Conservation (phyloP, 768 basidiomycete genomes). For the Termitomyces sp. region DNA sequence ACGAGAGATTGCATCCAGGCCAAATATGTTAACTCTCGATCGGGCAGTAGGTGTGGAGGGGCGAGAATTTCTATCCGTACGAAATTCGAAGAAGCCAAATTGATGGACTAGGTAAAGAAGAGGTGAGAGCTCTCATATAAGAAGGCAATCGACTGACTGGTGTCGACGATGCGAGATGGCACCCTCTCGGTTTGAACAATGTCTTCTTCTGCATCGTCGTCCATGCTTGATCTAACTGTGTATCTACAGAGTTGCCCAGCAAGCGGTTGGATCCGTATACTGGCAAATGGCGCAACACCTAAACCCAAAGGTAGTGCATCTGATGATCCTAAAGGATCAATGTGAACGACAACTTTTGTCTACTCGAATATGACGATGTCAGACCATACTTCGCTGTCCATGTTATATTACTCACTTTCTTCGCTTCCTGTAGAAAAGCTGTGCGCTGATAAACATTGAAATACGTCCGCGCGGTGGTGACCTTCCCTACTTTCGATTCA, state of each 20-base stretch:
- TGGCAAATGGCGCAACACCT: constrained; percentile 64
- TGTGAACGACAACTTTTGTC: constrained; percentile 86
- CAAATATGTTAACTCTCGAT: constrained; percentile 82
- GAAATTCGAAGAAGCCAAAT: constrained; percentile 85
- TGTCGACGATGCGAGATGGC: constrained; percentile 71
- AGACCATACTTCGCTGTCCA: not conserved
- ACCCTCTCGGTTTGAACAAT: constrained; percentile 75
- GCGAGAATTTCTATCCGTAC: constrained; percentile 63
- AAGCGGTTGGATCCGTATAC: constrained; percentile 79
- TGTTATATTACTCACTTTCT: constrained; percentile 52
- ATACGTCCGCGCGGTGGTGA: constrained; percentile 72
- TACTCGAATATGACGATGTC: constrained; percentile 23
- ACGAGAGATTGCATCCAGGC: constrained; percentile 84
- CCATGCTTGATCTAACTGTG: constrained; percentile 67
- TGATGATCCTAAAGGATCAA: constrained; percentile 71
- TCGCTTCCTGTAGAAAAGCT: constrained; percentile 69
- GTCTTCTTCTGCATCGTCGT: constrained; percentile 74
- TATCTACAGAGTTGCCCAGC: constrained; percentile 79
- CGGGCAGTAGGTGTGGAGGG: constrained; percentile 82
- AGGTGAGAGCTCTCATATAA: constrained; percentile 4
- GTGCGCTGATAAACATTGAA: constrained; percentile 86
- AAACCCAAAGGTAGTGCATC: constrained; percentile 76
- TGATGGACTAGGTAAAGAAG: constrained; percentile 58
- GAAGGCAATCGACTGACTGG: constrained; percentile 48
- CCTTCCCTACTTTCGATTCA: constrained; percentile 54